Evolutionary conservation across 2,329 filamentous ascomycete genomes (phyloP).

Genomic region (Sporothrix pallida): DNA sequence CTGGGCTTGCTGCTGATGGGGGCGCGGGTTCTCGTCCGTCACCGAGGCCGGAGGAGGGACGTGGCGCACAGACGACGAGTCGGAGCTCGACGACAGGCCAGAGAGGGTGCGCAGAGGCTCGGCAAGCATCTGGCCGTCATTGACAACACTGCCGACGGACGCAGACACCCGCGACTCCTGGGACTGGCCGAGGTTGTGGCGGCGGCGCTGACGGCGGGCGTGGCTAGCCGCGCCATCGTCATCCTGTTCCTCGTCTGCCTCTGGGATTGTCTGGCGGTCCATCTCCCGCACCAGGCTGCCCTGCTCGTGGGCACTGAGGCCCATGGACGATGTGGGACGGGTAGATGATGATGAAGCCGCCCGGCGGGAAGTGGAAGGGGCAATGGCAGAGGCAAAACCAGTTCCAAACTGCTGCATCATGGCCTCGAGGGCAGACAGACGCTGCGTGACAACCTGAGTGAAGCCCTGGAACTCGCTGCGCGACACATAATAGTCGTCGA

Average conservation of each 20-base stretch:
- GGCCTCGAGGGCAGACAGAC: conserved; percentile 20
- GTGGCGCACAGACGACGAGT: conserved; percentile 41
- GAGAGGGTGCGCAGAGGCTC: conserved; percentile 31
- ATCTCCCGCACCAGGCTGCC: conserved; percentile 43
- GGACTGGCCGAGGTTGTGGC: background rate
- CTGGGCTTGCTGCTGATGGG: background rate
- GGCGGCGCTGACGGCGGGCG: conserved; percentile 37
- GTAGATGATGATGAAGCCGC: background rate
- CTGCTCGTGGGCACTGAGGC: conserved; percentile 27
- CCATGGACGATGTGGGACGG: background rate
- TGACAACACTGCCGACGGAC: background rate
- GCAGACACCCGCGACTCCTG: conserved; percentile 3
- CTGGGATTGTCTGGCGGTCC: conserved; percentile 40
- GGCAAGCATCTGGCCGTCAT: background rate
- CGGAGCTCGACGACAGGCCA: conserved; percentile 38
- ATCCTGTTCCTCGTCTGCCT: conserved; percentile 2
- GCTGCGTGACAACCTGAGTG: conserved; percentile 7
- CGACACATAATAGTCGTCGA: conserved; percentile 13
- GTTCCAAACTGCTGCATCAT: background rate
- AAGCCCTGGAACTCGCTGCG: conserved; percentile 29
- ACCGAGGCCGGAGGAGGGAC: conserved; percentile 36
- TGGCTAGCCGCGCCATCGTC: background rate
- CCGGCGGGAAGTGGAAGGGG: background rate
- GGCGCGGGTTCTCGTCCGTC: conserved; percentile 11
- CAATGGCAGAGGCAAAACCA: background rate